Percentiles rank a stretch among this genome's conserved stretches.
phyloP scores from a whole-genome alignment of 805 yeast species.

The Candida incommunis region DNA sequence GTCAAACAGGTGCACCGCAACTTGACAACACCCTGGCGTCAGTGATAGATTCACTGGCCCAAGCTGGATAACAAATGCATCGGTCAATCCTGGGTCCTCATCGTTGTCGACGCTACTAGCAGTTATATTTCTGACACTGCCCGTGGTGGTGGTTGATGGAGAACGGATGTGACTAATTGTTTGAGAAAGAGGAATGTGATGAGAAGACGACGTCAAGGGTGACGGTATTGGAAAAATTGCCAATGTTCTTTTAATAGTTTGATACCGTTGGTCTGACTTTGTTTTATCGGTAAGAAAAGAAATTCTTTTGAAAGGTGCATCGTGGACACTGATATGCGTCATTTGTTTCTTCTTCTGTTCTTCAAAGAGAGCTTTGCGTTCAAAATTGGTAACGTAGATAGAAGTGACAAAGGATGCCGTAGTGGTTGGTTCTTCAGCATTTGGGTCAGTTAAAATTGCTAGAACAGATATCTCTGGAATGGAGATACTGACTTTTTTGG shows the following conservation, averaged over 20 bases:
- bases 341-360: slow-evolving; percentile 42
- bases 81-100: slow-evolving; percentile 21
- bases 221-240: slow-evolving; percentile 22
- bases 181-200: slow-evolving; percentile 44
- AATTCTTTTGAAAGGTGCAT: slow-evolving; percentile 70
- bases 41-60: slow-evolving; percentile 34
- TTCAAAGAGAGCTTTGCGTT: slow-evolving; percentile 34
- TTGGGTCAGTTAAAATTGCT: slow-evolving; percentile 15
- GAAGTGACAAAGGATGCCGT: slow-evolving; percentile 41
- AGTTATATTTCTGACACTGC: slow-evolving; percentile 7
- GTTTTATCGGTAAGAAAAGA: slow-evolving; percentile 52
- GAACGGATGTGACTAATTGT: slow-evolving; percentile 28
- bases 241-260: neutral
- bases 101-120: slow-evolving; percentile 6
- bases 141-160: slow-evolving; percentile 17
- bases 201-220: slow-evolving; percentile 48
- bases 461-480: slow-evolving; percentile 33
- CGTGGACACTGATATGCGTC: slow-evolving; percentile 52
- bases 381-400: slow-evolving; percentile 43
- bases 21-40: slow-evolving; percentile 30
- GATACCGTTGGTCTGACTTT: slow-evolving; percentile 24
- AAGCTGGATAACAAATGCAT: slow-evolving; percentile 39
- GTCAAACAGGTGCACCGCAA: slow-evolving; percentile 25
- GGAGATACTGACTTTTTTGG: slow-evolving; percentile 35
- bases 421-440: slow-evolving; percentile 5